These are phyloP conservation scores for Xerocomus potaroensis DNA, from an alignment of 768 basidiomycete genomes.

Conservation along the genomic window DNA sequence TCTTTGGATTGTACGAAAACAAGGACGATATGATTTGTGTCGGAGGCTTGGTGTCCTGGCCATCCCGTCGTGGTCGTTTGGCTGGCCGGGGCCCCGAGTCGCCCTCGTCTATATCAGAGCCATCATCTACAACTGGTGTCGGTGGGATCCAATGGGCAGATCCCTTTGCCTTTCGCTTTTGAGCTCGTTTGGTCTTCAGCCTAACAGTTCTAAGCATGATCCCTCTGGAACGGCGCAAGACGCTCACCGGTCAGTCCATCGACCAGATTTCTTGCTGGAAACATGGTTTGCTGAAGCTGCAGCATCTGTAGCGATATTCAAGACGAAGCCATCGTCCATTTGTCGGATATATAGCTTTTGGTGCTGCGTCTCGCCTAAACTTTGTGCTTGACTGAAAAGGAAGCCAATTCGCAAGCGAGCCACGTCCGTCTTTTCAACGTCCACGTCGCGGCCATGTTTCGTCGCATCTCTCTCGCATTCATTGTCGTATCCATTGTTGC, in stretches of 20 bases:
- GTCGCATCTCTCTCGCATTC: slow-evolving; percentile 57
- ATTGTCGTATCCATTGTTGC: slow-evolving; percentile 61
- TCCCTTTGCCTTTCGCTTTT: slow-evolving; percentile 52
- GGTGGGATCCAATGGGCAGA: slow-evolving; percentile 19
- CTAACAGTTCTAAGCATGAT: slow-evolving; percentile 34
- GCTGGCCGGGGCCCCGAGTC: slow-evolving; percentile 34
- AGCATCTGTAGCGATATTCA: slow-evolving; percentile 58
- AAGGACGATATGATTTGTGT: slow-evolving; percentile 83
- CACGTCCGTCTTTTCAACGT: too few species aligned
- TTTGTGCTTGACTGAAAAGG: slow-evolving; percentile 10
- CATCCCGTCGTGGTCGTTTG: slow-evolving; percentile 44
- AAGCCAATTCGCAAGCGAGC: slow-evolving; percentile 23
- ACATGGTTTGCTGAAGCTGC: slow-evolving; percentile 25
- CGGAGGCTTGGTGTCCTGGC: slow-evolving; percentile 26
- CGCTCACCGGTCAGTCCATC: slow-evolving; percentile 75
- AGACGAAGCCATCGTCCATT: slow-evolving; percentile 73
- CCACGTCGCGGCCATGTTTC: slow-evolving; percentile 46
- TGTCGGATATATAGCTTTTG: neutral
- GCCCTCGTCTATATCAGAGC: slow-evolving; percentile 13
- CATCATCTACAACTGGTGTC: slow-evolving; percentile 15
- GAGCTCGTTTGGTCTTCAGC: slow-evolving; percentile 68
- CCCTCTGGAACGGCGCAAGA: neutral
- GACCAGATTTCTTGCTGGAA: slow-evolving; percentile 50
- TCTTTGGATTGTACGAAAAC: slow-evolving; percentile 78
- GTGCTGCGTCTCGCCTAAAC: too few species aligned